Evolutionary conservation across 2,329 filamentous ascomycete genomes (phyloP), one percentile per base, ranked within the genome.

Genomic region (Phialophora expanda): DNA sequence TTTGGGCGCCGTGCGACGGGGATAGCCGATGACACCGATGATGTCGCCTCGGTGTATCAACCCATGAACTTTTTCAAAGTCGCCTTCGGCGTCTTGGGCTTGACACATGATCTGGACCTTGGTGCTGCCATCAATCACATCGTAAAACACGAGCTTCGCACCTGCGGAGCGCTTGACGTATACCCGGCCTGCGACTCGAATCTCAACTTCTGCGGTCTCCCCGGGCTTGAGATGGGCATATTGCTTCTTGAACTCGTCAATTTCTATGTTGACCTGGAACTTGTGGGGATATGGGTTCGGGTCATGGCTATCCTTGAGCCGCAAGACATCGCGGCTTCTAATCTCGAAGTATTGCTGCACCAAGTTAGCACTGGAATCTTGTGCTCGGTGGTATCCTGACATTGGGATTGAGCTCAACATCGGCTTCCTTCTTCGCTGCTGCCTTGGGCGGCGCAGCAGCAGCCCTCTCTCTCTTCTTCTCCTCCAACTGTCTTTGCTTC

Each of bases 51-150:
- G 86, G 72, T 93, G 89, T 67, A 99, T 86, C 77, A 91, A 85
- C 74, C 96, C 89, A 76, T 99, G 95, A 81, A 98, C 94, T 66
- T 91, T 87, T 73, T 91, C 90, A 74, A 98, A 99, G 56, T 86
- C 86, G 71, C 89, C 87, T 64, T 85, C 86, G 64, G 88, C 86
- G 73, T 96, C 87, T 75, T 97, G 89, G 54, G 90, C 86, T 79
- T 97, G 93, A 77, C 92, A 96, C 84, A 98, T 92, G 70, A 98
- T 88, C 83, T 99, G 96, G 55, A 97, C 84, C 78, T 91, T 90
- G 72, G 87, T 84, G 64, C 90, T 90, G 76, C 92, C 88, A 14
- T 86, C 86, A 70, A 89, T 87, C 75, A 94, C 85, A 79, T 96
- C 93, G 82, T 97, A 97, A 83, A 97, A 97, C 75, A 91, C 87